Conservation (phyloP, 176 grass and related monocot species). For the Saccharum spontaneum region DNA sequence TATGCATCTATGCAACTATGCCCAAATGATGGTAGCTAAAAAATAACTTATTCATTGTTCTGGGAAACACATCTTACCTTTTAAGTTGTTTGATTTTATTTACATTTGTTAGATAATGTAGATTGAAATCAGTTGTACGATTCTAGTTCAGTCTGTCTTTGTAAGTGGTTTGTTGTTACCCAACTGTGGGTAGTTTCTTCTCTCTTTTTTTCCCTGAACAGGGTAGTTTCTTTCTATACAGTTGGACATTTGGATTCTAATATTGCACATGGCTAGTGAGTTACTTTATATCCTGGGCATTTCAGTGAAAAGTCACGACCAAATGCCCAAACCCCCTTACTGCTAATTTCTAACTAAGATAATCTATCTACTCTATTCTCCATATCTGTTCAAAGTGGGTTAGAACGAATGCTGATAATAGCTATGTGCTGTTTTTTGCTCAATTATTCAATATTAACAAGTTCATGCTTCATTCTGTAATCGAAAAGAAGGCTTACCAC, state of each 20-base stretch:
- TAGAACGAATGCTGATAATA: not conserved
- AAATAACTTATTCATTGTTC: not conserved
- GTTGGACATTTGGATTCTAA: conserved; percentile 3
- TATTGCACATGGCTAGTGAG: conserved; percentile 7
- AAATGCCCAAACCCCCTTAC: not conserved
- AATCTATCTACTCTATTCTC: not conserved
- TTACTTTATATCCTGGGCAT: not conserved
- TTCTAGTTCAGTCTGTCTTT: conserved; percentile 3
- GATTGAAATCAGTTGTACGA: not conserved
- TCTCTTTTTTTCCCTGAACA: not conserved
- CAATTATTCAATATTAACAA: conserved; percentile 5
- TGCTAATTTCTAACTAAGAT: not conserved
- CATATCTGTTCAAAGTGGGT: not conserved
- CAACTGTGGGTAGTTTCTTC: not conserved
- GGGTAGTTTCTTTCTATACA: not conserved
- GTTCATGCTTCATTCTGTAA: not conserved
- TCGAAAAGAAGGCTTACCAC: not conserved
- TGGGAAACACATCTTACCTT: not conserved
- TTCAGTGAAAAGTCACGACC: not conserved
- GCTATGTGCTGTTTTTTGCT: not conserved
- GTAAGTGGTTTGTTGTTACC: conserved; percentile 8
- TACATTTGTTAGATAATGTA: not conserved
- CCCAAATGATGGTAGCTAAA: not conserved
- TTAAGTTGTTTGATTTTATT: conserved; percentile 9
- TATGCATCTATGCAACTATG: conserved; percentile 36